Percentiles rank a stretch among this genome's conserved stretches.
Evolutionary conservation across 257 asterid genomes (phyloP).

Genomic region (Solanum paucissectum): DNA sequence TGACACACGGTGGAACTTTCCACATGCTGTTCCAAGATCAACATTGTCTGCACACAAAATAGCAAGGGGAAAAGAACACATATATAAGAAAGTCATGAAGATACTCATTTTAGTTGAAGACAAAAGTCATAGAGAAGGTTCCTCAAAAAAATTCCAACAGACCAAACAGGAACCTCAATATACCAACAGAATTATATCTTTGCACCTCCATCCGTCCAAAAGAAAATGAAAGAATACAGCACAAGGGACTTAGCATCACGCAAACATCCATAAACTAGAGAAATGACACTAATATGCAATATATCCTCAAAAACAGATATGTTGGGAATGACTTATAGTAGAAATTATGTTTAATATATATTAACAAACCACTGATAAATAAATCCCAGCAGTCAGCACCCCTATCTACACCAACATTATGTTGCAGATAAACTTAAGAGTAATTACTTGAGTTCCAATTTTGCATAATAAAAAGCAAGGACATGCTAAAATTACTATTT

Average conservation of each 20-base stretch:
- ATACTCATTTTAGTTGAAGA: neutral
- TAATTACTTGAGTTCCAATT: neutral
- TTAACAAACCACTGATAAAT: neutral
- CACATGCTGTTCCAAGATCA: conserved; percentile 76
- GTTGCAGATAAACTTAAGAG: neutral
- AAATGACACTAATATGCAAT: neutral
- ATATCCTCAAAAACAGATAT: neutral
- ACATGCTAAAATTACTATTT: neutral
- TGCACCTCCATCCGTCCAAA: neutral
- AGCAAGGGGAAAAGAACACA: neutral
- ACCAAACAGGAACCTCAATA: neutral
- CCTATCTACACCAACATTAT: neutral
- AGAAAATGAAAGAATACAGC: neutral
- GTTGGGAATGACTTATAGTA: neutral
- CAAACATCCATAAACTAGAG: neutral
- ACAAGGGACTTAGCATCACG: neutral
- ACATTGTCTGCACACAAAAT: conserved; percentile 38
- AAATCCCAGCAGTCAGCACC: neutral
- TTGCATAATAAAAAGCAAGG: neutral
- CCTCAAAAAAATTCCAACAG: neutral
- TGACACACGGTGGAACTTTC: conserved; percentile 59
- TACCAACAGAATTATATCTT: neutral
- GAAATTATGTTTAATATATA: neutral
- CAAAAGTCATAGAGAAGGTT: neutral
- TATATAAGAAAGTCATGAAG: neutral